Base-by-base conservation (phyloP, 2,329 filamentous ascomycete species). In the Cladosporium sp. region DNA sequence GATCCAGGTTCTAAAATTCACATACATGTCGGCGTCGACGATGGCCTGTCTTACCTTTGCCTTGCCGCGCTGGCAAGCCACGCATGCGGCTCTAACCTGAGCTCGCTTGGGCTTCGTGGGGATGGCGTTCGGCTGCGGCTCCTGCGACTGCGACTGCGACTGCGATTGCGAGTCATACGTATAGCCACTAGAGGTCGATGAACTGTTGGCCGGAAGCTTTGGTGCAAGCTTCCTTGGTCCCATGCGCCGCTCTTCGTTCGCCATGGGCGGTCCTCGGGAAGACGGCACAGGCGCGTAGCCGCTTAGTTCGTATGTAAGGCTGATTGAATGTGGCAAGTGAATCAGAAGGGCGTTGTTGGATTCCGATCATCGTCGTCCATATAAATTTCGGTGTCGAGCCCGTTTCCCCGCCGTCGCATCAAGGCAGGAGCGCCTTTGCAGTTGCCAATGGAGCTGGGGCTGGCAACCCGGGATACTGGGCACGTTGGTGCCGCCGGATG, bases 171-270 rank as follows among this genome's bases (percentile, higher is more conserved):
- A 43, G 5, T 55, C 52, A 12, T 15, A 40, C 5, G 40, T 28
- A 40, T 37, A 55, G 9, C 36, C 40, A 20, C 40, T 55, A 20
- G 42, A 49, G 42, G 28, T 36, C n/a, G 54, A 38, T 49, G 54
- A 56, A 28, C 12, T 38, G 42, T 28, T 49, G 17, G 54, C 20
- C 34, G 54, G 54, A 49, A 56, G 54, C 54, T 56, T 56, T 49
- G 54, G 54, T n/a, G 54, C 54, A 47, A 56, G 54, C 54, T 43
- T 47, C 36, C 54, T 38, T 22, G 54, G 54, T 56, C 54, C 54
- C 30, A 50, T 20, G 42, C 54, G 54, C 42, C 42, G 28, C 19
- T 56, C 54, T 15, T 56, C 54, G 54, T 56, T 56, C 42, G 42
- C 54, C 54, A 56, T 56, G 38, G 47, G 42, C 36, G 20, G 36